phyloP scores from a whole-genome alignment of 2,329 filamentous ascomycete genomes.

The Microsporum canis region DNA sequence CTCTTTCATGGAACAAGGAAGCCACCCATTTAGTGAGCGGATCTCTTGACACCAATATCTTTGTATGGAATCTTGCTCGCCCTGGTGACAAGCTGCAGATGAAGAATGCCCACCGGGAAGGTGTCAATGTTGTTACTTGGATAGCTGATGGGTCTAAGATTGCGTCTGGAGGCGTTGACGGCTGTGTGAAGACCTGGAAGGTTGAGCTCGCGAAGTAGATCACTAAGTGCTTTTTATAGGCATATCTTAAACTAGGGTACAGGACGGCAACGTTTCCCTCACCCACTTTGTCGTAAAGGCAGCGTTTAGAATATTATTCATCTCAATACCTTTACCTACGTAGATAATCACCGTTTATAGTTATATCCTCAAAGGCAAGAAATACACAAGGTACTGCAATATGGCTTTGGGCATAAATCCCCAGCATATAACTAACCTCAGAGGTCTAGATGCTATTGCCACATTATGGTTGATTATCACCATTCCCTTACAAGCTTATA shows the following conservation, averaged over 20 bases:
- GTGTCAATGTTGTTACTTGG: slow-evolving; percentile 81
- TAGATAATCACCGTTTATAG: too few species aligned
- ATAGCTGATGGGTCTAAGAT: slow-evolving; percentile 54
- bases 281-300: not conserved
- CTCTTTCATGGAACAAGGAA: slow-evolving; percentile 61
- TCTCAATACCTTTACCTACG: too few species aligned
- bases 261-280: not conserved
- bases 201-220: slow-evolving; percentile 38
- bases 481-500: too few species aligned
- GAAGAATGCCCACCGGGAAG: slow-evolving; percentile 87
- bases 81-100: slow-evolving; percentile 77
- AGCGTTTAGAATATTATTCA: too few species aligned
- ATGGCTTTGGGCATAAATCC: too few species aligned
- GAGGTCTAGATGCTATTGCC: too few species aligned
- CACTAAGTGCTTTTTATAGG: not conserved
- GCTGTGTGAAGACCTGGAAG: slow-evolving; percentile 80
- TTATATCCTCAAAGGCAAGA: too few species aligned
- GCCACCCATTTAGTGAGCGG: slow-evolving; percentile 74
- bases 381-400: too few species aligned
- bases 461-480: too few species aligned
- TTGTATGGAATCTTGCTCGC: slow-evolving; percentile 76
- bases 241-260: not conserved
- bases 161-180: slow-evolving; percentile 74
- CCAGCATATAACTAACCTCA: too few species aligned
- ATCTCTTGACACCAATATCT: slow-evolving; percentile 79